These are phyloP conservation scores for Mucor racemosus DNA, from an alignment of 371 early-diverging fungal genomes.

Conservation along the genomic window DNA sequence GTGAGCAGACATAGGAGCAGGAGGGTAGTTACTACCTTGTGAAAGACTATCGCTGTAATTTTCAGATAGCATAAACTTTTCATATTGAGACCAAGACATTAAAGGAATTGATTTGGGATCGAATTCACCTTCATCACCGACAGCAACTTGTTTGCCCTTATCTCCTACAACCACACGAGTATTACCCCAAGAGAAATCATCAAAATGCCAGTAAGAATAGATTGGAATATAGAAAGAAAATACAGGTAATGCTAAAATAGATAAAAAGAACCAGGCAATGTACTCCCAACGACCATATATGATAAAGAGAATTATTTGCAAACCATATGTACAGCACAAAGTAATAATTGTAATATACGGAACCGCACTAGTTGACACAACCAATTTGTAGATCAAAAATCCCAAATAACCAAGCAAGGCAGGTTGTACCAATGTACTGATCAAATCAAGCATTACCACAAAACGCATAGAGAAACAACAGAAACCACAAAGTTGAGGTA, in stretches of 20 bases:
- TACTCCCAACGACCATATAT: conserved; percentile 84
- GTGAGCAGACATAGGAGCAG: background rate
- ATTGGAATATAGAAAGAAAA: conserved; percentile 79
- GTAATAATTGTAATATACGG: conserved; percentile 60
- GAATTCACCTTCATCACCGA: conserved; percentile 44
- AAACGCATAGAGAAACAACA: conserved; percentile 97
- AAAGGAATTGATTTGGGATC: conserved; percentile 54
- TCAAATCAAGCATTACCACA: conserved; percentile 87
- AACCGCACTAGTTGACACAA: conserved; percentile 35
- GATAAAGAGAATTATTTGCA: conserved; percentile 81
- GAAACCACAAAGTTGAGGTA: conserved; percentile 90
- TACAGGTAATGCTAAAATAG: conserved; percentile 78
- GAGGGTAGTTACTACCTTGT: conserved; percentile 19
- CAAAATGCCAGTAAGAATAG: conserved; percentile 93
- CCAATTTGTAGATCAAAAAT: conserved; percentile 63
- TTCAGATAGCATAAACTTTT: conserved; percentile 30
- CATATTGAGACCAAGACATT: conserved; percentile 87
- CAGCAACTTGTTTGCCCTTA: conserved; percentile 66
- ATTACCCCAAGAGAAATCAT: conserved; percentile 96
- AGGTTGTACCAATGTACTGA: conserved; percentile 89
- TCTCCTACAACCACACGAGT: conserved; percentile 83
- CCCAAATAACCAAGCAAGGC: conserved; percentile 83
- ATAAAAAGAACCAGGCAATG: conserved; percentile 93
- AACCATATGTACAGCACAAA: conserved; percentile 72
- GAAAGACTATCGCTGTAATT: conserved; percentile 11